These are phyloP conservation scores for Sicyos baderoa DNA, from an alignment of 306 rosid genomes.

Conservation along the genomic window DNA sequence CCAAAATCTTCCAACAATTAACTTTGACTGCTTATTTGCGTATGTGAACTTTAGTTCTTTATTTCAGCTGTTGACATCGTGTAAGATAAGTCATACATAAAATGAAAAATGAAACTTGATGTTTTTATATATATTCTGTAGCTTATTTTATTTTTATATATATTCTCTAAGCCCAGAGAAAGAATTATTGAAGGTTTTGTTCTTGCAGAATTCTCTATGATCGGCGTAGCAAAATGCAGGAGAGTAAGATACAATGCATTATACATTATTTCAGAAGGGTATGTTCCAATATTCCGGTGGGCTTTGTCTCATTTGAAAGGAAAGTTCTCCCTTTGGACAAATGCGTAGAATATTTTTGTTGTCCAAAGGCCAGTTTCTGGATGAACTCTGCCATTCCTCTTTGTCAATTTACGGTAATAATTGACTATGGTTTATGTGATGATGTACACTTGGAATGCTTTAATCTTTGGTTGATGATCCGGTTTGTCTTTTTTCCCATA, in stretches of 20 bases:
- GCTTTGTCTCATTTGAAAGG: constrained; percentile 77
- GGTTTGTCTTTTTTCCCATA: constrained; percentile 19
- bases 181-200: constrained; percentile 11
- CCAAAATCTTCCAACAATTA: constrained; percentile 55
- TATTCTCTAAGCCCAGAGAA: not conserved
- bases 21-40: constrained; percentile 72
- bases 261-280: constrained; percentile 78
- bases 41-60: constrained; percentile 36
- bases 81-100: not conserved
- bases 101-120: not conserved
- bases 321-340: constrained; percentile 61
- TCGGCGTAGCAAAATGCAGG: constrained; percentile 46
- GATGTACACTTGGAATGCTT: not conserved
- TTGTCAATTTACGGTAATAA: constrained; percentile 63
- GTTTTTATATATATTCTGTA: not conserved
- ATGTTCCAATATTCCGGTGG: constrained; percentile 51
- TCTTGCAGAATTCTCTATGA: constrained; percentile 60
- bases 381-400: constrained; percentile 54
- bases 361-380: constrained; percentile 60
- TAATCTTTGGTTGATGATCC: not conserved
- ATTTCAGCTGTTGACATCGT: not conserved
- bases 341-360: constrained; percentile 34
- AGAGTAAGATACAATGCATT: constrained; percentile 73
- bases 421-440: not conserved
- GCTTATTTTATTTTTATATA: not conserved